These are phyloP conservation scores for Trametes hirsuta DNA, from an alignment of 1,284 basidiomycete genomes.

Conservation along the genomic window DNA sequence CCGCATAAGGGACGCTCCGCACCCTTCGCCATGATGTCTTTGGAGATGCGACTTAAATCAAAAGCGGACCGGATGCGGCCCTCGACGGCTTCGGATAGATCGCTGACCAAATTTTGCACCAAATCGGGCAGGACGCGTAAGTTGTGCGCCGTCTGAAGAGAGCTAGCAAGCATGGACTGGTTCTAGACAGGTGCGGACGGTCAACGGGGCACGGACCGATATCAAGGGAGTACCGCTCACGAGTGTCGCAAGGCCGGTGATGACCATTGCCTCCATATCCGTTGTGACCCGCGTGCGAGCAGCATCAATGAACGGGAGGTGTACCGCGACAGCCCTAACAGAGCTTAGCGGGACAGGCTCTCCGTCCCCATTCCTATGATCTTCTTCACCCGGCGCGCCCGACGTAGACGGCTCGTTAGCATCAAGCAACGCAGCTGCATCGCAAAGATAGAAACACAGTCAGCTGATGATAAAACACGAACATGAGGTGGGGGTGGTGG, in stretches of 20 bases:
- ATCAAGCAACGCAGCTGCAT: constrained; percentile 26
- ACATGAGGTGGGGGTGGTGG: background rate
- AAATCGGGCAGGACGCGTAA: constrained; percentile 83
- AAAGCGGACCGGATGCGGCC: constrained; percentile 82
- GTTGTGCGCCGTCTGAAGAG: constrained; percentile 94
- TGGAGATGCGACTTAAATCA: constrained; percentile 84
- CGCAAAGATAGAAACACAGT: constrained; percentile 1
- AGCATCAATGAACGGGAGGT: constrained; percentile 73
- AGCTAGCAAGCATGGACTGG: constrained; percentile 86
- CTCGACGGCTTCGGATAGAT: constrained; percentile 85
- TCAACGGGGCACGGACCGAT: constrained; percentile 9
- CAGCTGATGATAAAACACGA: background rate
- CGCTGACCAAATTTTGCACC: constrained; percentile 78
- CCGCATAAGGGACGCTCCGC: constrained; percentile 12
- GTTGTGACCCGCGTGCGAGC: constrained; percentile 69
- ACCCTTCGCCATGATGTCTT: constrained; percentile 82
- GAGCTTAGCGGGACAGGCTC: constrained; percentile 56
- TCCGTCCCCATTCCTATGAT: background rate
- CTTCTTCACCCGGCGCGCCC: background rate
- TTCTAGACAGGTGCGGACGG: constrained; percentile 52
- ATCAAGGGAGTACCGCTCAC: constrained; percentile 44
- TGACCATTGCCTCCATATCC: constrained; percentile 90
- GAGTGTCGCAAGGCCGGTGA: constrained; percentile 73
- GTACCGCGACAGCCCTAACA: constrained; percentile 69
- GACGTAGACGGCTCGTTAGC: constrained; percentile 1